Percentiles rank a stretch among this genome's conserved stretches.
Evolutionary conservation across 768 basidiomycete genomes (phyloP).

Genomic region (Collybiopsis confluens): DNA sequence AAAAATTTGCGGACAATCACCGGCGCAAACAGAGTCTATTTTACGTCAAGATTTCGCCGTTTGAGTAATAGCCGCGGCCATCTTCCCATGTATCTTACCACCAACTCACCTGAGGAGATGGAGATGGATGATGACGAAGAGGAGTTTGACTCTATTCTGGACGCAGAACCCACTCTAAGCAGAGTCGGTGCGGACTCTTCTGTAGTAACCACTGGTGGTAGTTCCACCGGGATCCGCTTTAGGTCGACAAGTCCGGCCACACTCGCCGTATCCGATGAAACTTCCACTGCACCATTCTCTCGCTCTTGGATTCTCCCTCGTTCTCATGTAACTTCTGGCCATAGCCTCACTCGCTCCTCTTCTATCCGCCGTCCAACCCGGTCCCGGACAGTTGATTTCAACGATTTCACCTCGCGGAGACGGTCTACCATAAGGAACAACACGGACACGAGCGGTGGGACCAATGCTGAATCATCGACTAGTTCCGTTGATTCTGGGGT

Average conservation of each 20-base stretch:
- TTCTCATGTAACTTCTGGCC: slow-evolving; percentile 15
- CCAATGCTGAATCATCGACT: slow-evolving; percentile 20
- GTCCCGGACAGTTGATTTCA: slow-evolving; percentile 61
- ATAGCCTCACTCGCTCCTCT: slow-evolving; percentile 47
- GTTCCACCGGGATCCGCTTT: not conserved
- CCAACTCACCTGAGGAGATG: slow-evolving; percentile 50
- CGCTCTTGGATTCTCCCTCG: slow-evolving; percentile 4
- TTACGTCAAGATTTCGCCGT: slow-evolving; percentile 13
- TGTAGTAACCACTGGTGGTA: slow-evolving; percentile 9
- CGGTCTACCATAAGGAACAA: slow-evolving; percentile 46
- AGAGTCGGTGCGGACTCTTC: slow-evolving; percentile 43
- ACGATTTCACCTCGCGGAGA: slow-evolving; percentile 65
- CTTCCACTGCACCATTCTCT: not conserved
- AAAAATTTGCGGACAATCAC: slow-evolving; percentile 57
- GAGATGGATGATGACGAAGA: slow-evolving; percentile 67
- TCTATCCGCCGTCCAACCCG: slow-evolving; percentile 57
- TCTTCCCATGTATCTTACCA: slow-evolving; percentile 44
- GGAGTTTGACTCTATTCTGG: slow-evolving; percentile 43
- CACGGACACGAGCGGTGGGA: slow-evolving; percentile 15
- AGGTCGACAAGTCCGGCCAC: slow-evolving; percentile 4
- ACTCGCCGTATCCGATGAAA: not conserved
- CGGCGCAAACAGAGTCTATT: slow-evolving; percentile 50
- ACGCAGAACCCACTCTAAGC: slow-evolving; percentile 36
- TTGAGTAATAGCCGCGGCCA: slow-evolving; percentile 18
- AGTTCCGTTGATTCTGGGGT: not conserved